Base-by-base conservation (phyloP, 768 basidiomycete genomes). In the Termitomyces sp. region DNA sequence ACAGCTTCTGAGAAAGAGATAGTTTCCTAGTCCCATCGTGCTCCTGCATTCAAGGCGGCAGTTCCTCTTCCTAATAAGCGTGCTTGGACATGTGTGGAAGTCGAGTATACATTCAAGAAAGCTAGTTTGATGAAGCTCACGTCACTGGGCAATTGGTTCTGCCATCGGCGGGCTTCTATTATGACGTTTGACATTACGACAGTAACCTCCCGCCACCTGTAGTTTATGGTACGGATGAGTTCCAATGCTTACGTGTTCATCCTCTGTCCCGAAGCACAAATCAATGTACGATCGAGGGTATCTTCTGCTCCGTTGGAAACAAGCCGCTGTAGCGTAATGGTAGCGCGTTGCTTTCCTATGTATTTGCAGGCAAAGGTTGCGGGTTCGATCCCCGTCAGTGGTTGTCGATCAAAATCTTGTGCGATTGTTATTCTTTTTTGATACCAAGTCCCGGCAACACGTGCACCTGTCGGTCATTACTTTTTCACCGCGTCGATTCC, bases 341-440 rank as follows among this genome's bases (percentile, higher is more conserved):
- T 51, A 60, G 58, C 39, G 59, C 58, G 58, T 63, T 49, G 59
- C 58, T 59, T 63, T 63, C 62, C 62, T 63, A 63, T 33, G 4
- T 1, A 6, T 31, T 27, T 1, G 13, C 22, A 62, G 61, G 61
- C 61, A 49, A 48, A 63, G 62, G 62, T 55, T 60, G 58, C 42
- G 62, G 54, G 62, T 63, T 63, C 62, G 62, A 63, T 52, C 58
- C 62, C 56, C 62, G 45, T 57, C 62, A 47, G 47, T 31, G 62
- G 62, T 63, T 63, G 6, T 52, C 22, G 5, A 7, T 16, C 0
- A 11, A 4, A 7, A 1, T n/a, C 12, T 7, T 6, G 1, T 42
- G 1, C 1, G 8, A 1, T 37, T 4, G 6, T 7, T 41, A 6
- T 6, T 42, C 6, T 15, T n/a, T 6, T n/a, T n/a, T n/a, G n/a